Evolutionary conservation across 169 alveolate species (phyloP), one percentile per base, ranked within the genome.

Genomic region (Eimeria maxima): DNA sequence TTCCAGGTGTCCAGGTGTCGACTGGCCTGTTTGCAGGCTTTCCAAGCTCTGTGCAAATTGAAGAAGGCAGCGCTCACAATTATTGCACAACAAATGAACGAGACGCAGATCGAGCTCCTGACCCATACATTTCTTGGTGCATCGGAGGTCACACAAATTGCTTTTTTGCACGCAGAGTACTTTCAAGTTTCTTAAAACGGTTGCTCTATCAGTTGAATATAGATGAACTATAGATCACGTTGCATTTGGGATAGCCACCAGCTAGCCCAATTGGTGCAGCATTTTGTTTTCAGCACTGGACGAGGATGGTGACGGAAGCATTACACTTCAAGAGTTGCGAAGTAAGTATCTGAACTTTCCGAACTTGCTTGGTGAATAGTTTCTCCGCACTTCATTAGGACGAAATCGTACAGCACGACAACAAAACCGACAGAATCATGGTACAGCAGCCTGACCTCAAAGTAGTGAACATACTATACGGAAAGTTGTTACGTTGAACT

Each of bases 231-330:
- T 22, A 69, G 80, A 7, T 69, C 80, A 29, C 18, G 44, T 47
- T 18, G 76, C 27, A 10, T 24, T 69, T 33, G 10, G 80, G n/a
- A 69, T 1, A 69, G n/a, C 50, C 45, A 69, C 27, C 80, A 69
- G 50, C 4, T 13, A 29, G 50, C 14, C 33, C 47, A 29, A 8
- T 29, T 22, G 45, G 27, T 47, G 60, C 55, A 76, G 45, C 8
- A 44, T 42, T 76, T 76, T 42, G 60, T 42, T 65, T 76, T 97
- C 98, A 90, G 97, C 99, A 24, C 95, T 99, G 65, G 99, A 99
- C 96, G 97, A 97, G 90, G 98, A 98, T 93, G 99, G 99, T 20
- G 99, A 99, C 96, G 99, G 99, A 11, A 98, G 98, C 84, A 97
- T 98, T 95, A 95, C 96, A 10, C 65, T 91, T 11, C 95, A 95